Conservation (phyloP, 768 basidiomycete genomes). For the Pleurotus salmoneostramineus region DNA sequence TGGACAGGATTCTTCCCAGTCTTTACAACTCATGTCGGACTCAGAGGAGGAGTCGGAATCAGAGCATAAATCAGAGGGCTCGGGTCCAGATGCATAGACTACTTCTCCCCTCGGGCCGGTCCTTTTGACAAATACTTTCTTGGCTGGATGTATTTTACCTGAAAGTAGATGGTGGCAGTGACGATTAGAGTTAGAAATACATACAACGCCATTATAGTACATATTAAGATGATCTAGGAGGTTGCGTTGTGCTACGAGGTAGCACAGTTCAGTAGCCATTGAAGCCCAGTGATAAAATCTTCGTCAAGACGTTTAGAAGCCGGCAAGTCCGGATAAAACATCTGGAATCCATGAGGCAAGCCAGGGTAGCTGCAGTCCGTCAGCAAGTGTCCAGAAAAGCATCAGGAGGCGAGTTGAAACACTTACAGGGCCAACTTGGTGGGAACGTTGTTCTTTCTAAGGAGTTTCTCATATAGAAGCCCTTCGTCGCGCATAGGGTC, state of each 20-base stretch:
- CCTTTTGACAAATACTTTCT: not conserved
- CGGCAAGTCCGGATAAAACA: slow-evolving; percentile 9
- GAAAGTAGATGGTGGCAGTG: not conserved
- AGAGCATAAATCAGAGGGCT: too few species aligned
- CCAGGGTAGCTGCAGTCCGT: slow-evolving; percentile 19
- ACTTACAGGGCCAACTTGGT: slow-evolving; percentile 18
- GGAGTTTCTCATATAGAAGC: slow-evolving; percentile 17
- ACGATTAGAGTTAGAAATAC: not conserved
- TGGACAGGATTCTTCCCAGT: too few species aligned
- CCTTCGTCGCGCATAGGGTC: slow-evolving; percentile 25
- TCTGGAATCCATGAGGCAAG: slow-evolving; percentile 16
- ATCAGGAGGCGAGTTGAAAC: not conserved
- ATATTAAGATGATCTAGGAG: not conserved
- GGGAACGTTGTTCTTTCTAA: slow-evolving; percentile 16
- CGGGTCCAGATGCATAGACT: too few species aligned
- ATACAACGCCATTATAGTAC: not conserved
- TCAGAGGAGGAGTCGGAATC: too few species aligned
- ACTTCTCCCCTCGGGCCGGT: too few species aligned
- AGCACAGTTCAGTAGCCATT: slow-evolving; percentile 14
- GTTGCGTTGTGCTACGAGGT: not conserved
- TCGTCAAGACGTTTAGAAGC: slow-evolving; percentile 9
- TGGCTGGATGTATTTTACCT: not conserved
- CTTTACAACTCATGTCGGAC: too few species aligned
- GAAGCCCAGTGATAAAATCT: slow-evolving; percentile 14
- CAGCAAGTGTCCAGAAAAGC: not conserved